phyloP scores from a whole-genome alignment of 345 rosid species.

The Hibiscus mutabilis region DNA sequence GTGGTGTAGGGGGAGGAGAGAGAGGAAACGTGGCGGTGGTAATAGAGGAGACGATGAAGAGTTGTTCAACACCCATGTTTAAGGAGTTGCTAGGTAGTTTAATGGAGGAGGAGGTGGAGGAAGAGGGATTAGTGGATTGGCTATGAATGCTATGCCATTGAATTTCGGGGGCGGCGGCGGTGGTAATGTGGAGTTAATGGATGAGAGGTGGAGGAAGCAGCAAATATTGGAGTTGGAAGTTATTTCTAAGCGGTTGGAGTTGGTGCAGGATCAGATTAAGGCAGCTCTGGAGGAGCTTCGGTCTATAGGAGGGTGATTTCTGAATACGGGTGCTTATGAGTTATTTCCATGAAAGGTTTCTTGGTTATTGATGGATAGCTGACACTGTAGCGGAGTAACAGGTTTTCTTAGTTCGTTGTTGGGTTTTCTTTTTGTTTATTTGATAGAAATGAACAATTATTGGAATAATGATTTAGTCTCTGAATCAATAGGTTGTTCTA shows the following conservation, averaged over 20 bases:
- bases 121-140: constrained; percentile 32
- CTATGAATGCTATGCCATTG: constrained; percentile 29
- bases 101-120: constrained; percentile 23
- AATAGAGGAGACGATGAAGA: constrained; percentile 76
- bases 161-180: constrained; percentile 17
- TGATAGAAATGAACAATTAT: constrained; percentile 25
- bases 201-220: constrained; percentile 95
- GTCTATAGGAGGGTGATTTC: constrained; percentile 38
- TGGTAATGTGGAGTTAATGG: constrained; percentile 40
- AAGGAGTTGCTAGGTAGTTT: constrained; percentile 60
- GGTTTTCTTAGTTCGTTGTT: constrained; percentile 9
- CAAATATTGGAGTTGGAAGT: constrained; percentile 95
- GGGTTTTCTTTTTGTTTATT: constrained; percentile 2
- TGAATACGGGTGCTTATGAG: constrained; percentile 10
- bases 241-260: constrained; percentile 75
- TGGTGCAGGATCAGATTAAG: constrained; percentile 91
- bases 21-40: constrained; percentile 22
- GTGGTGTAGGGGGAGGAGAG: not conserved
- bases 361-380: constrained; percentile 15
- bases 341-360: constrained; percentile 7
- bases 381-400: constrained; percentile 25
- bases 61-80: constrained; percentile 66
- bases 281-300: constrained; percentile 65
- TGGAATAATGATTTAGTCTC: constrained; percentile 34
- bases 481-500: constrained; percentile 15